Evolutionary conservation across 805 yeast species (phyloP).

Genomic region (Hemisphaericaspora nanyangensis): DNA sequence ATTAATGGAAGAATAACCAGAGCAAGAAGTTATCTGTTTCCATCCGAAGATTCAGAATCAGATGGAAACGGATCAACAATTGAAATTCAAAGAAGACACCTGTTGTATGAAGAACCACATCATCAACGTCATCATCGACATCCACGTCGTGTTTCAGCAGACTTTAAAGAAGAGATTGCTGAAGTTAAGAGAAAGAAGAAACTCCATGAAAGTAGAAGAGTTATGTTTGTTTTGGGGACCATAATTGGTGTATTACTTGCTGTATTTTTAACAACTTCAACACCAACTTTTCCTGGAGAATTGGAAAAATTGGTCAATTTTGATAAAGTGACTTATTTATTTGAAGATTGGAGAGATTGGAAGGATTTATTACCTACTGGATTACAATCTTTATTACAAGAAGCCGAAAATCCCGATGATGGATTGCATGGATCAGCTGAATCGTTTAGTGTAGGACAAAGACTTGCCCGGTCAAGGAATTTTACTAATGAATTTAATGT

Average conservation of each 20-base stretch:
- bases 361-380: constrained; percentile 66
- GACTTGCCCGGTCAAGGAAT: constrained; percentile 49
- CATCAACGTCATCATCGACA: constrained; percentile 1
- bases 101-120: constrained; percentile 3
- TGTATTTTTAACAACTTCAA: constrained; percentile 46
- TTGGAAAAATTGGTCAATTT: constrained; percentile 49
- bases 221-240: constrained; percentile 68
- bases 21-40: too few relatives aligned
- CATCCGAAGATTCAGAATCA: too few relatives aligned
- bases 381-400: constrained; percentile 55
- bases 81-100: not conserved
- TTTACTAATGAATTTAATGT: constrained; percentile 68
- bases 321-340: constrained; percentile 49
- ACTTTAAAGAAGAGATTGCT: not conserved
- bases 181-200: constrained; percentile 12
- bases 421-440: constrained; percentile 58
- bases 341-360: constrained; percentile 64
- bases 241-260: constrained; percentile 66
- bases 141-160: not conserved
- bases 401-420: constrained; percentile 38
- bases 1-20: not conserved
- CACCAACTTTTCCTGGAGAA: constrained; percentile 40
- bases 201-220: constrained; percentile 50
- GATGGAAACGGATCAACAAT: too few relatives aligned
- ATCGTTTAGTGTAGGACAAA: constrained; percentile 82